phyloP scores from a whole-genome alignment of 2,329 filamentous ascomycete genomes.

The Myriosclerotinia scirpicola region DNA sequence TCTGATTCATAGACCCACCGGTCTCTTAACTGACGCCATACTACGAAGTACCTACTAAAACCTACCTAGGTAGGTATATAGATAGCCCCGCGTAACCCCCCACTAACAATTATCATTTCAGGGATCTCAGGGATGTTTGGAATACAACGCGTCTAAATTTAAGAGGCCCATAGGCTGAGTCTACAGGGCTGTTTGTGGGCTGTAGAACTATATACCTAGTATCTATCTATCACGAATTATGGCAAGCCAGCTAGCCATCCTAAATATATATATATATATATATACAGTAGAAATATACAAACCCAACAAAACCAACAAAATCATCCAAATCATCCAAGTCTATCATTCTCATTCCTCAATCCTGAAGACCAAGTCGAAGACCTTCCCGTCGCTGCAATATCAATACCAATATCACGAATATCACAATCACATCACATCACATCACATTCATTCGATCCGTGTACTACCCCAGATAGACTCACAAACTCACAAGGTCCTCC shows the following conservation, averaged over 20 bases:
- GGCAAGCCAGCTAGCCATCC: background rate
- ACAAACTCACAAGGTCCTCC: background rate
- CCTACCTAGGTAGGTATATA: background rate
- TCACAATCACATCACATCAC: too few relatives aligned
- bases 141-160: slow-evolving; percentile 19
- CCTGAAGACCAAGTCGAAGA: slow-evolving; percentile 6
- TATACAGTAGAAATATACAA: too few relatives aligned
- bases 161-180: slow-evolving; percentile 15
- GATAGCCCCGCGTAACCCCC: slow-evolving; percentile 19
- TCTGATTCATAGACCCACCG: slow-evolving; percentile 7
- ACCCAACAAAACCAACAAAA: too few relatives aligned
- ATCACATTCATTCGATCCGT: too few relatives aligned
- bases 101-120: slow-evolving; percentile 12
- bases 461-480: background rate
- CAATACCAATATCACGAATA: background rate
- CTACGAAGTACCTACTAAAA: background rate
- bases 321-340: background rate
- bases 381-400: background rate
- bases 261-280: background rate
- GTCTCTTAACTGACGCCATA: slow-evolving; percentile 4
- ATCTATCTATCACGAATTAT: background rate
- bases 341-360: background rate
- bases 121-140: background rate
- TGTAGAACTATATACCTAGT: background rate
- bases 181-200: slow-evolving; percentile 6